Evolutionary conservation across 768 basidiomycete species (phyloP), one percentile per base, ranked within the genome.

Genomic region (Amanita phalloides): DNA sequence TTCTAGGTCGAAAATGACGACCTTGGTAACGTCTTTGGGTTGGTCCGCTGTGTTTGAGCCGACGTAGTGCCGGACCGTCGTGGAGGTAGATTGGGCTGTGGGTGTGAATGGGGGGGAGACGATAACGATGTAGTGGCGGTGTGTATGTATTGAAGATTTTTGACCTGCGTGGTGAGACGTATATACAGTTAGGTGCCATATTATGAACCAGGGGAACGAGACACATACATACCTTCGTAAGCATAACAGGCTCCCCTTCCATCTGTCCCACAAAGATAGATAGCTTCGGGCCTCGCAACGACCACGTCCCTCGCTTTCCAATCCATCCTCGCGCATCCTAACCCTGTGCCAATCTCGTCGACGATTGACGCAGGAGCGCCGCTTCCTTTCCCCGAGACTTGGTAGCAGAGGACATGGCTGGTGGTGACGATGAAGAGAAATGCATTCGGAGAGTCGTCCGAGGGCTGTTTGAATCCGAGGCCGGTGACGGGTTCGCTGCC

Each of bases 351-450:
- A 13, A 87, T 77, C 57, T 97, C 93, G 58, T 97, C 92, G 1
- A 96, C 79, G 0, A 82, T 80, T 0, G 74, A 70, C 0, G 89
- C 76, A 2, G 79, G 62, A 4, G 77, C 80, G 8, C 84, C 84
- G 57, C 78, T 82, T 1, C 82, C 81, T 54, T 78, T 77, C 0
- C 89, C 87, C 0, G 85, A 76, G 0, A 84, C 81, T 32, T 84
- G 81, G 59, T 91, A 85, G 6, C 78, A 76, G 21, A 95, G 71
- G 1, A 93, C 87, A 28, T 82, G 77, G 51, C 84, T 86, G 0
- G 84, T 90, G 0, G 94, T 97, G n/a, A 86, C 85, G 42, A 98
- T 84, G 64, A 93, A 86, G 6, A 97, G 74, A 60, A 80, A 78
- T 13, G 79, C 61, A 17, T 72, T 71, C 2, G 71, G 64, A n/a